Conservation (phyloP, 495 filamentous ascomycete genomes). For the Jackrogersella multiformis region DNA sequence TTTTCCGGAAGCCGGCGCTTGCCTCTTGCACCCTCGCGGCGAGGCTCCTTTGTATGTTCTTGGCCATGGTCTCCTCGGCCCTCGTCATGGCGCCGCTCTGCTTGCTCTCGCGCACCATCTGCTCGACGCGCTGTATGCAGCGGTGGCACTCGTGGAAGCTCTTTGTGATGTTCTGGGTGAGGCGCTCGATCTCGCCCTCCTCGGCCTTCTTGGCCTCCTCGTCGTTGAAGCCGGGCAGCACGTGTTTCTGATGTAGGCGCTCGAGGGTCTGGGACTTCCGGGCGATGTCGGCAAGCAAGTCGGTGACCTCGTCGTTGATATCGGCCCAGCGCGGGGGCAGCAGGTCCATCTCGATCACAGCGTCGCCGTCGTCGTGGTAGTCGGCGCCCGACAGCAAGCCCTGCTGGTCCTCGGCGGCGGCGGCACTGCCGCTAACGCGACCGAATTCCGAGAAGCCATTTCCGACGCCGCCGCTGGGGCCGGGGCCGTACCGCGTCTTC, state of each 20-base stretch:
- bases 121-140: slow-evolving; percentile 84
- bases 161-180: slow-evolving; percentile 89
- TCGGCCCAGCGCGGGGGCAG: slow-evolving; percentile 96
- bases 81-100: slow-evolving; percentile 71
- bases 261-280: slow-evolving; percentile 85
- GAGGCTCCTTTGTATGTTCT: slow-evolving; percentile 91
- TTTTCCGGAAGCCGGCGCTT: slow-evolving; percentile 93
- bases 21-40: slow-evolving; percentile 89
- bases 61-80: slow-evolving; percentile 93
- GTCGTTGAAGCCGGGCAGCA: slow-evolving; percentile 95
- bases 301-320: slow-evolving; percentile 90
- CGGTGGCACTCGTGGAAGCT: slow-evolving; percentile 90
- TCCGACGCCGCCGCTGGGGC: slow-evolving; percentile 51
- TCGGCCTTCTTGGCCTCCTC: slow-evolving; percentile 84
- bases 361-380: slow-evolving; percentile 87
- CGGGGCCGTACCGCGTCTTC: slow-evolving; percentile 73
- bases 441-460: slow-evolving; percentile 75
- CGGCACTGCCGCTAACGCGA: slow-evolving; percentile 52
- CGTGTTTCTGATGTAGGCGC: slow-evolving; percentile 94
- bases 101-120: slow-evolving; percentile 80
- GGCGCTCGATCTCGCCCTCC: slow-evolving; percentile 85
- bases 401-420: slow-evolving; percentile 75
- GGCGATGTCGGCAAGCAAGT: slow-evolving; percentile 81
- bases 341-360: slow-evolving; percentile 97
- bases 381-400: slow-evolving; percentile 85